These are phyloP conservation scores for Septoria petroselini DNA, from an alignment of 2,329 filamentous ascomycete genomes.

Conservation along the genomic window DNA sequence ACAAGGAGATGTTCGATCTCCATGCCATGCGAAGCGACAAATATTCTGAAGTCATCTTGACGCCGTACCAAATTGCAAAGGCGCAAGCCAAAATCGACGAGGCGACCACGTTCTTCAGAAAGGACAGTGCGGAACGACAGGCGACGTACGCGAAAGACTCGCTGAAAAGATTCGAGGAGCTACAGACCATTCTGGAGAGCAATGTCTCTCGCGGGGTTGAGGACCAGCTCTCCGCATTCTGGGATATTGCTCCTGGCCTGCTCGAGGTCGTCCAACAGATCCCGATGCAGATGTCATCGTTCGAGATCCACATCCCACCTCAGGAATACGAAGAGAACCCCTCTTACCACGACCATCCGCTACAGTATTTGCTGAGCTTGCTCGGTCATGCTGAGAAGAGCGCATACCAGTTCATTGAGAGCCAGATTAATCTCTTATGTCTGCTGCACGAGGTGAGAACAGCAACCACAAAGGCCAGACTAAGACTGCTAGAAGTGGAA, in stretches of 20 bases:
- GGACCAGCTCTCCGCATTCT: conserved; percentile 88
- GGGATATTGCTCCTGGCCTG: conserved; percentile 90
- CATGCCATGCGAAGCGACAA: conserved; percentile 76
- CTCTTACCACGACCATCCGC: conserved; percentile 70
- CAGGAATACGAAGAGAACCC: conserved; percentile 84
- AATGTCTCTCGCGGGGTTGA: conserved; percentile 87
- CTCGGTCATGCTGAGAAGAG: conserved; percentile 86
- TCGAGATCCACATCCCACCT: conserved; percentile 72
- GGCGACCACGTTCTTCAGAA: conserved; percentile 76
- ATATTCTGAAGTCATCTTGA: conserved; percentile 78
- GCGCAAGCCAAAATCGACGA: conserved; percentile 76
- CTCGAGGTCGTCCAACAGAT: conserved; percentile 76
- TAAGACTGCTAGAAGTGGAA: conserved; percentile 65
- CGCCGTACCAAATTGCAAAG: conserved; percentile 70
- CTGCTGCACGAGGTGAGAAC: conserved; percentile 87
- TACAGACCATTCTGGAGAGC: conserved; percentile 74
- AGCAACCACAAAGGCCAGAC: conserved; percentile 67
- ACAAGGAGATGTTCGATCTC: conserved; percentile 81
- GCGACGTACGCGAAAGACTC: conserved; percentile 68
- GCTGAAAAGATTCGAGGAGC: conserved; percentile 69
- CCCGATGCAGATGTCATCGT: conserved; percentile 55
- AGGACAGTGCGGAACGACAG: conserved; percentile 69
- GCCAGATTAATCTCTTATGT: conserved; percentile 85
- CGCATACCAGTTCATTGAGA: conserved; percentile 95
- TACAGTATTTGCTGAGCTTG: conserved; percentile 86